Conservation (phyloP, 2,329 filamentous ascomycete species). For the Alternaria alternata region DNA sequence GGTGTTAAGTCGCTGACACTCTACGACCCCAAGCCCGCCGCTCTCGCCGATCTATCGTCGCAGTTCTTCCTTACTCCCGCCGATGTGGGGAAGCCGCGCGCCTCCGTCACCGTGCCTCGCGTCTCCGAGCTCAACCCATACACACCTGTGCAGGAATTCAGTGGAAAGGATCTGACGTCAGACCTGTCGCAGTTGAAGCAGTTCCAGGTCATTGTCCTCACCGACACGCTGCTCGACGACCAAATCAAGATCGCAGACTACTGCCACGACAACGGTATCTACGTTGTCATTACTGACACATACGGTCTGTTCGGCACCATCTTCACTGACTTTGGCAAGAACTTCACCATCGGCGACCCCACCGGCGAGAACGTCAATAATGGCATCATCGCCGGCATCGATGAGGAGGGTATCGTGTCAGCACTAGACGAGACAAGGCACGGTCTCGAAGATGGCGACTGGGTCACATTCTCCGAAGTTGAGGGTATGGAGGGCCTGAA, state of each 20-base stretch:
- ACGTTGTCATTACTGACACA: constrained; percentile 84
- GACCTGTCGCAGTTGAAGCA: constrained; percentile 84
- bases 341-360: constrained; percentile 88
- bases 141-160: constrained; percentile 84
- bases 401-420: constrained; percentile 89
- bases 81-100: constrained; percentile 92
- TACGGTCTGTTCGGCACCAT: constrained; percentile 94
- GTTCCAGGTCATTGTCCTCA: constrained; percentile 93
- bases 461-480: constrained; percentile 91
- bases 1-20: constrained; percentile 97
- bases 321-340: constrained; percentile 96
- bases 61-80: constrained; percentile 93
- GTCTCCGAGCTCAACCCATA: constrained; percentile 97
- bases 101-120: constrained; percentile 83
- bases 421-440: constrained; percentile 94
- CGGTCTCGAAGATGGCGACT: constrained; percentile 95
- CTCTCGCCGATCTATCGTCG: constrained; percentile 88
- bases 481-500: constrained; percentile 93
- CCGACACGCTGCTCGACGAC: constrained; percentile 78
- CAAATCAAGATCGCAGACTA: constrained; percentile 89
- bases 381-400: constrained; percentile 89
- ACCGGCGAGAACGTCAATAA: constrained; percentile 87
- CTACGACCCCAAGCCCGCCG: constrained; percentile 84
- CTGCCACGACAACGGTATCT: constrained; percentile 93
- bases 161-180: constrained; percentile 69